Evolutionary conservation across 2,329 filamentous ascomycete genomes (phyloP).

Genomic region (Fusarium chaquense): DNA sequence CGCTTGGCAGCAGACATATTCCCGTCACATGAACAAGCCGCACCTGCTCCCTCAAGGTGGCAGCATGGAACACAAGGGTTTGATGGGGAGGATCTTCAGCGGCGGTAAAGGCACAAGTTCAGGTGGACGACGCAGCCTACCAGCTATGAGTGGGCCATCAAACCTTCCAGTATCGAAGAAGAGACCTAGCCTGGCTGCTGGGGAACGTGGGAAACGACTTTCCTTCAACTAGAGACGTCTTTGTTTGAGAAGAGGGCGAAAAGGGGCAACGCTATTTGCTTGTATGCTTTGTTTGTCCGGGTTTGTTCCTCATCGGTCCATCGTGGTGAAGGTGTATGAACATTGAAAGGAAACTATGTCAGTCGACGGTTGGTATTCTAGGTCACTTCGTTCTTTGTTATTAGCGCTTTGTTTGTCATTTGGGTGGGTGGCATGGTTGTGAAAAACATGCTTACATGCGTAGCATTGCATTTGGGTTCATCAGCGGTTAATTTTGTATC

Average conservation of each 20-base stretch:
- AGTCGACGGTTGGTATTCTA: slow-evolving; percentile 10
- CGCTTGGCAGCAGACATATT: slow-evolving; percentile 64
- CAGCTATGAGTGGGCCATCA: slow-evolving; percentile 18
- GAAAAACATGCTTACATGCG: neutral
- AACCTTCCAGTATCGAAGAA: slow-evolving; percentile 21
- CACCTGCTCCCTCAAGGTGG: slow-evolving; percentile 56
- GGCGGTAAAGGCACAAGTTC: slow-evolving; percentile 34
- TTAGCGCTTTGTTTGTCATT: slow-evolving; percentile 16
- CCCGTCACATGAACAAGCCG: slow-evolving; percentile 54
- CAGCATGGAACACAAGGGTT: slow-evolving; percentile 48
- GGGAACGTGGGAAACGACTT: slow-evolving; percentile 30
- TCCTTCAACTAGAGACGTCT: slow-evolving; percentile 29
- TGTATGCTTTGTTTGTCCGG: slow-evolving; percentile 7
- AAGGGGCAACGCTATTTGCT: neutral
- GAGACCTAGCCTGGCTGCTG: neutral
- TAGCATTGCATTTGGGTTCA: slow-evolving; percentile 2
- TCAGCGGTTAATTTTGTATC: slow-evolving; percentile 2
- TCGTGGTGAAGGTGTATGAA: slow-evolving; percentile 3
- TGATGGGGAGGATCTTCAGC: slow-evolving; percentile 49
- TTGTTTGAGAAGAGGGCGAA: neutral
- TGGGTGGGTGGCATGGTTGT: neutral
- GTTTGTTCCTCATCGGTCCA: neutral
- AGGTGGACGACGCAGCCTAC: slow-evolving; percentile 42
- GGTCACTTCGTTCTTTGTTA: slow-evolving; percentile 5
- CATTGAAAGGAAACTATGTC: slow-evolving; percentile 14